Evolutionary conservation across 306 rosid species (phyloP).

Genomic region (Prunus salicina): DNA sequence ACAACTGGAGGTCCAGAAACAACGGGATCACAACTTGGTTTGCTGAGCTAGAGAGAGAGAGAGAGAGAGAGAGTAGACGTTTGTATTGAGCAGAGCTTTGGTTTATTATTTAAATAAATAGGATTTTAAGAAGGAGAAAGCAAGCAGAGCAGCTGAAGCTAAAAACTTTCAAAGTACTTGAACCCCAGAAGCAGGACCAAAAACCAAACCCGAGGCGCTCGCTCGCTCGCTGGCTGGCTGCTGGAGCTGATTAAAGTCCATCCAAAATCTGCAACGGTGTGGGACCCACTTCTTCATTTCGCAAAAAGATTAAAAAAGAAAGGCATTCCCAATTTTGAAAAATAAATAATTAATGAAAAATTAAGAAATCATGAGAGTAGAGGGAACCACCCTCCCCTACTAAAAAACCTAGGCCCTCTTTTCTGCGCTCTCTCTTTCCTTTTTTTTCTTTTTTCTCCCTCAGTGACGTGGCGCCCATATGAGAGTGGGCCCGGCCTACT

Average conservation of each 20-base stretch:
- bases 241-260: constrained; percentile 15
- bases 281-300: constrained; percentile 8
- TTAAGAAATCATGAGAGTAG: background rate
- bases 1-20: constrained; percentile 22
- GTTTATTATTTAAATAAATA: background rate
- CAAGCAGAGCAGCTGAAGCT: background rate
- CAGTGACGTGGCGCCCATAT: constrained; percentile 27
- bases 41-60: too few relatives aligned
- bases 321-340: too few relatives aligned
- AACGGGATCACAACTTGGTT: constrained; percentile 14
- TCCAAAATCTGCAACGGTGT: background rate
- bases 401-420: background rate
- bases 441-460: background rate
- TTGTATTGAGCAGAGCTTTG: too few relatives aligned
- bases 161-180: background rate
- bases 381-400: background rate
- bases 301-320: background rate
- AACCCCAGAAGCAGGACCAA: constrained; percentile 3
- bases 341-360: background rate
- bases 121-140: too few relatives aligned
- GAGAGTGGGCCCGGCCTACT: constrained; percentile 9
- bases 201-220: background rate
- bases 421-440: background rate
- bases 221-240: background rate
- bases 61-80: constrained; percentile 6